phyloP scores from a whole-genome alignment of 768 basidiomycete genomes.

The Tylopilus plumbeoviolaceoides region DNA sequence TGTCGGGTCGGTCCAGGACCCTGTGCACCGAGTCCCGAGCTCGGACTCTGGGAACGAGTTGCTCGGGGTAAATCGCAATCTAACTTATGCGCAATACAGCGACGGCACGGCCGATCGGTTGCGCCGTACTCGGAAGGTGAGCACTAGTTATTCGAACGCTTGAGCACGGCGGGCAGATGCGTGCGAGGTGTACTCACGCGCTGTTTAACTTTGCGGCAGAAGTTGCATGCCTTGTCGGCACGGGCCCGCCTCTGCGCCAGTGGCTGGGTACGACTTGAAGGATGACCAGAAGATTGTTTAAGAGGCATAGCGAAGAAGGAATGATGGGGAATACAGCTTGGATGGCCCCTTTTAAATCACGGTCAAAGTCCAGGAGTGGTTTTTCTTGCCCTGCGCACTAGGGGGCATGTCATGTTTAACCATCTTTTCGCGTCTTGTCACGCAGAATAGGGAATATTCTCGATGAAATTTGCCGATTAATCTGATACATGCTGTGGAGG shows the following conservation, averaged over 20 bases:
- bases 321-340: constrained; percentile 5
- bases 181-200: constrained; percentile 14
- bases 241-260: constrained; percentile 16
- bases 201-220: constrained; percentile 17
- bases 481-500: constrained; percentile 8
- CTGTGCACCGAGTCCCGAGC: constrained; percentile 7
- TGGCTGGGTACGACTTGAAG: constrained; percentile 5
- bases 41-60: constrained; percentile 23
- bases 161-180: constrained; percentile 1
- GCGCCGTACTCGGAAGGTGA: constrained; percentile 12
- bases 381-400: constrained; percentile 7
- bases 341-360: constrained; percentile 17
- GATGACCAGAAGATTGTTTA: background rate
- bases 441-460: constrained; percentile 6
- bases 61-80: constrained; percentile 12
- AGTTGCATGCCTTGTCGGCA: constrained; percentile 12
- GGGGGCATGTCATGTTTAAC: constrained; percentile 4
- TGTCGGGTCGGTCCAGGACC: constrained; percentile 6
- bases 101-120: constrained; percentile 18
- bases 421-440: constrained; percentile 9
- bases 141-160: constrained; percentile 13
- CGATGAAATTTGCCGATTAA: constrained; percentile 12
- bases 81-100: constrained; percentile 14
- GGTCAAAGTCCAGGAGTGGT: constrained; percentile 5
- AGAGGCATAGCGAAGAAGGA: constrained; percentile 14